These are phyloP conservation scores for Candida anglica DNA, from an alignment of 805 yeast genomes.

Conservation along the genomic window DNA sequence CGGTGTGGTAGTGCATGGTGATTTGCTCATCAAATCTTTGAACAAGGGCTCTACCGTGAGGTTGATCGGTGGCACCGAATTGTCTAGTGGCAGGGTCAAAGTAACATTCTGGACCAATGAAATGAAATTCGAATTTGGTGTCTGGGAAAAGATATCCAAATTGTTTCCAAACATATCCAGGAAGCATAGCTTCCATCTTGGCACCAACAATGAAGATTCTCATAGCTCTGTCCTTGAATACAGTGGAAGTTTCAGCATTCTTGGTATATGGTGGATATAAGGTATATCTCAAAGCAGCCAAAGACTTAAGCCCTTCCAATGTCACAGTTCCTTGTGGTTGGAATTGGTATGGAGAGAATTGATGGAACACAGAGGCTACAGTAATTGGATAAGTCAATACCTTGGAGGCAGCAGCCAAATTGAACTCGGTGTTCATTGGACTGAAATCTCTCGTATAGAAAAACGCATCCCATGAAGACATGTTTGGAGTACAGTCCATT, in stretches of 20 bases:
- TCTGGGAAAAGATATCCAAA: conserved; percentile 81
- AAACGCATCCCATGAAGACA: conserved; percentile 86
- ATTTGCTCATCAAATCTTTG: conserved; percentile 72
- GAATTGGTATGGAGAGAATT: conserved; percentile 77
- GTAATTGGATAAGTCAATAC: conserved; percentile 92
- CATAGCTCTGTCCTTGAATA: conserved; percentile 80
- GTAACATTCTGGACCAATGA: conserved; percentile 90
- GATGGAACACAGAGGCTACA: conserved; percentile 77
- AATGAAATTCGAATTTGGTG: conserved; percentile 78
- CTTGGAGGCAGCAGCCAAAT: conserved; percentile 91
- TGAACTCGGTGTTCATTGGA: conserved; percentile 96
- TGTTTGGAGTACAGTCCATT: conserved; percentile 69
- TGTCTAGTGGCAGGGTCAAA: conserved; percentile 65
- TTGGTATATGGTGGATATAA: conserved; percentile 62
- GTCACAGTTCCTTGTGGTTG: conserved; percentile 86
- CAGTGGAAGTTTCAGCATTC: conserved; percentile 45
- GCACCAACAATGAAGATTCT: conserved; percentile 89
- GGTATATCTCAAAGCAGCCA: conserved; percentile 90
- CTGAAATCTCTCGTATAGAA: conserved; percentile 89
- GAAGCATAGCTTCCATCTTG: conserved; percentile 88
- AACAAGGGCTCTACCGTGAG: conserved; percentile 58
- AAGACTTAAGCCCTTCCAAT: conserved; percentile 87
- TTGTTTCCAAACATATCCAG: conserved; percentile 95
- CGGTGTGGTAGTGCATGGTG: conserved; percentile 78
- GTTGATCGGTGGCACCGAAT: conserved; percentile 51